phyloP scores from a whole-genome alignment of 768 basidiomycete species.

The Trametes sanguinea region DNA sequence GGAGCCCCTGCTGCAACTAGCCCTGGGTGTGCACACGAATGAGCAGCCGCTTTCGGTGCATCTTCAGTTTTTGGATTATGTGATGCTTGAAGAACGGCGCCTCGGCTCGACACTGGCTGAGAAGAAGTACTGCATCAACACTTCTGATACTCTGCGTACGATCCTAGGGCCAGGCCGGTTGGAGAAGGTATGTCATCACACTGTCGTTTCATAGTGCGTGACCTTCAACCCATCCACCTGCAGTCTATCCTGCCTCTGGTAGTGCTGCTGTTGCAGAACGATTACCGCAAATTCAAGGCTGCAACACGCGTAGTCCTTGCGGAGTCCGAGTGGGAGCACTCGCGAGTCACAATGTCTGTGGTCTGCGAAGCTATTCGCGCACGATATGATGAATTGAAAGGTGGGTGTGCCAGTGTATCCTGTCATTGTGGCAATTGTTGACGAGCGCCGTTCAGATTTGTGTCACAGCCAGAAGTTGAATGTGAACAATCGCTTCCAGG shows the following conservation, averaged over 20 bases:
- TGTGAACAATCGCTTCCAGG: not conserved
- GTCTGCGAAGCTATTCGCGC: not conserved
- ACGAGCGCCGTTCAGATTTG: not conserved
- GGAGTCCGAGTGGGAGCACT: not conserved
- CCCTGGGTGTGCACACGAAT: not conserved
- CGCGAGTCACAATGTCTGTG: not conserved
- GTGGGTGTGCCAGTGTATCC: not conserved
- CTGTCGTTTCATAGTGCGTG: not conserved
- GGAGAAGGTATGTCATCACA: slow-evolving; percentile 29
- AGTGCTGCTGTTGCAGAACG: slow-evolving; percentile 1
- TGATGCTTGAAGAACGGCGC: slow-evolving; percentile 30
- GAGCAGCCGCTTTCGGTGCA: not conserved
- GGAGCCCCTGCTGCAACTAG: not conserved
- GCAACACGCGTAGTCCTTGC: not conserved
- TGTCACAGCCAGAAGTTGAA: not conserved
- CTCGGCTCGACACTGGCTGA: slow-evolving; percentile 27
- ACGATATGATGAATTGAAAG: not conserved
- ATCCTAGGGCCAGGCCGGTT: slow-evolving; percentile 31
- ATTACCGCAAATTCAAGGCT: not conserved
- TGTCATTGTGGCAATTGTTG: not conserved
- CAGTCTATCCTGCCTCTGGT: slow-evolving; percentile 3
- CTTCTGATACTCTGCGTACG: slow-evolving; percentile 30
- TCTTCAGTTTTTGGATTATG: slow-evolving; percentile 25
- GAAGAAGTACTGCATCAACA: slow-evolving; percentile 34
- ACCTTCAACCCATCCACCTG: not conserved